phyloP scores from a whole-genome alignment of 169 alveolate genomes.

The Plasmodium inui region DNA sequence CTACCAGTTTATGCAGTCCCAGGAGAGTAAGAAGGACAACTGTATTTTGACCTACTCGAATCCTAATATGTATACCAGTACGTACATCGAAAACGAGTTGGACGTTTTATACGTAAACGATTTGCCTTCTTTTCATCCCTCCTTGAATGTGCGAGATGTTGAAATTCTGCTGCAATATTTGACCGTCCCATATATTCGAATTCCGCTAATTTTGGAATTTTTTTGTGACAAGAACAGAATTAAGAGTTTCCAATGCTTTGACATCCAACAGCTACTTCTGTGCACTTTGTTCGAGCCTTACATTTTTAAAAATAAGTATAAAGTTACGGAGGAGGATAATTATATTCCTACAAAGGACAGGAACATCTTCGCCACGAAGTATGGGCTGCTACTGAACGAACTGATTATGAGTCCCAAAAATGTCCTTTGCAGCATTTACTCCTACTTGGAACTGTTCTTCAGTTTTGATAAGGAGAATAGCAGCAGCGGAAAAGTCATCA shows the following conservation, averaged over 20 bases:
- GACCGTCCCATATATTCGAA: slow-evolving; percentile 88
- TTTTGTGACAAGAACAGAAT: slow-evolving; percentile 85
- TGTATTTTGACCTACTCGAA: slow-evolving; percentile 61
- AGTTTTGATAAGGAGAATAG: slow-evolving; percentile 52
- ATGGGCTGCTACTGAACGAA: slow-evolving; percentile 87
- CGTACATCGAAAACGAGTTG: slow-evolving; percentile 81
- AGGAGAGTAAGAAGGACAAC: slow-evolving; percentile 52
- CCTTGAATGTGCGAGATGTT: slow-evolving; percentile 84
- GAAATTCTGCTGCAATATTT: slow-evolving; percentile 88
- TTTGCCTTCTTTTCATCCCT: slow-evolving; percentile 84
- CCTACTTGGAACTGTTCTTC: slow-evolving; percentile 55
- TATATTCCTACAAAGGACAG: slow-evolving; percentile 81
- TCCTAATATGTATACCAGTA: slow-evolving; percentile 72
- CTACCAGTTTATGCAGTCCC: slow-evolving; percentile 59
- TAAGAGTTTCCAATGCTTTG: slow-evolving; percentile 79
- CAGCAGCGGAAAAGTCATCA: slow-evolving; percentile 15
- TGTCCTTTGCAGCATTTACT: slow-evolving; percentile 53
- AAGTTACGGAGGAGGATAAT: slow-evolving; percentile 74
- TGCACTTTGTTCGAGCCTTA: slow-evolving; percentile 88
- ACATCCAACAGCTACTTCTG: slow-evolving; percentile 87
- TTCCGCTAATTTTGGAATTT: slow-evolving; percentile 88
- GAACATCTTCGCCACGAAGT: slow-evolving; percentile 82
- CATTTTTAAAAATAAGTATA: slow-evolving; percentile 81
- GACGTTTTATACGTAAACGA: slow-evolving; percentile 85
- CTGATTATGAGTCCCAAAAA: slow-evolving; percentile 71